These are phyloP conservation scores for Perilla frutescens DNA, from an alignment of 257 asterid species.

Conservation along the genomic window DNA sequence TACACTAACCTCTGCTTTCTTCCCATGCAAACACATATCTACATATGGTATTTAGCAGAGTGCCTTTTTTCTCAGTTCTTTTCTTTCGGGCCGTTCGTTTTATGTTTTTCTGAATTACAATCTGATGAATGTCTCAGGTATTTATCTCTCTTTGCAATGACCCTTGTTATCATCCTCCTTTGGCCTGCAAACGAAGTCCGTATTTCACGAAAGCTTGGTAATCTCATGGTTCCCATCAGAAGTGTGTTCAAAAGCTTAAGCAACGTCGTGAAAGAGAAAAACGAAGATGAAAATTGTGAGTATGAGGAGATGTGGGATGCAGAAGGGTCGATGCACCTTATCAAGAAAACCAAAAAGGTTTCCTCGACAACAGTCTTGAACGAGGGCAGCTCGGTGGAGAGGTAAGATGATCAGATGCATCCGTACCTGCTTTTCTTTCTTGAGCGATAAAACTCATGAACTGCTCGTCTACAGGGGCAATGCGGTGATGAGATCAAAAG, in stretches of 20 bases:
- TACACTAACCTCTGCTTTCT: conserved; percentile 84
- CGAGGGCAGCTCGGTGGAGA: conserved; percentile 56
- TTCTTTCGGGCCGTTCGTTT: neutral
- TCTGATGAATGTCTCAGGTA: conserved; percentile 64
- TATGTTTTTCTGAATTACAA: neutral
- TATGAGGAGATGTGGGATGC: conserved; percentile 97
- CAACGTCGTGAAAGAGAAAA: conserved; percentile 63
- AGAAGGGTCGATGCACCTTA: conserved; percentile 96
- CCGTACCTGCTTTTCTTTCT: neutral
- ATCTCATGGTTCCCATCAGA: conserved; percentile 46
- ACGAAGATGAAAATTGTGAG: conserved; percentile 81
- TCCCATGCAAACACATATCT: conserved; percentile 78
- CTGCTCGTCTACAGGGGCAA: conserved; percentile 62
- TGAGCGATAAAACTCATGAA: neutral
- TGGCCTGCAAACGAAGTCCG: conserved; percentile 71
- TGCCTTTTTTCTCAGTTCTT: neutral
- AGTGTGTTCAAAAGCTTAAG: conserved; percentile 49
- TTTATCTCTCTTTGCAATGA: conserved; percentile 66
- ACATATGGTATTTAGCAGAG: conserved; percentile 61
- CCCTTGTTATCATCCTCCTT: conserved; percentile 61
- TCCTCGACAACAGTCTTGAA: conserved; percentile 36
- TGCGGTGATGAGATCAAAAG: conserved; percentile 73
- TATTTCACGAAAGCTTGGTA: conserved; percentile 47
- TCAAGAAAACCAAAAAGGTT: conserved; percentile 66
- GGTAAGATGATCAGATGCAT: conserved; percentile 47